Base-by-base conservation (phyloP, 352 stramenopile genomes). In the Globisporangium spinosum region DNA sequence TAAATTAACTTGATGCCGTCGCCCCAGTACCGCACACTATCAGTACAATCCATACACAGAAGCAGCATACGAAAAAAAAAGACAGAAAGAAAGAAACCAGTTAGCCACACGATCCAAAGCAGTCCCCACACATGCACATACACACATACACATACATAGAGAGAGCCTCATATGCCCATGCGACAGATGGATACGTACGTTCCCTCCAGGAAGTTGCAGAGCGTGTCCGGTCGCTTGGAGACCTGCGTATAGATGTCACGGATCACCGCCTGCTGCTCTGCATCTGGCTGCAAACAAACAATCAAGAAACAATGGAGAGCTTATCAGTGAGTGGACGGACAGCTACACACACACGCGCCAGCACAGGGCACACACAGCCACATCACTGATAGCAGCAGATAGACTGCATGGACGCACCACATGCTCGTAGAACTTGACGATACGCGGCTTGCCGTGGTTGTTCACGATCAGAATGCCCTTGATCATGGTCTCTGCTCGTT, bases 391-490 rank as follows among this genome's bases (percentile, higher is more conserved):
- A 32, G 9, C 10, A 62, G n/a, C 20, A 47, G 4, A n/a, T 20
- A 58, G 22, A 65, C 3, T 12, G 29, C 60, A 12, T 8, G 17
- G 17, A 87, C 90, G 82, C 74, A 98, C 94, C 78, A 99, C 95
- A 40, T 96, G 93, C 86, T 99, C 96, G 79, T 99, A 99, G 86
- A 99, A 99, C 87, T 99, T 99, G 74, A 97, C 91, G 61, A 99
- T 92, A 34, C 98, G 96, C 58, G 97, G 96, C 79, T 99, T 98
- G 58, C 98, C 98, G 74, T 99, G 97, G 83, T 99, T 99, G 82
- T 99, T 99, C 12, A 99, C 95, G 78, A 99, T 99, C 35, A 99
- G 87, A 64, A 99, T 98, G 65, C 96, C 97, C 80, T 99, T 98
- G 71, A 99, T 99, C 97, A 99, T 99, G 43, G 27, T 12, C 34